Evolutionary conservation across 2,329 filamentous ascomycete species (phyloP).

Genomic region (Colletotrichum sp.): DNA sequence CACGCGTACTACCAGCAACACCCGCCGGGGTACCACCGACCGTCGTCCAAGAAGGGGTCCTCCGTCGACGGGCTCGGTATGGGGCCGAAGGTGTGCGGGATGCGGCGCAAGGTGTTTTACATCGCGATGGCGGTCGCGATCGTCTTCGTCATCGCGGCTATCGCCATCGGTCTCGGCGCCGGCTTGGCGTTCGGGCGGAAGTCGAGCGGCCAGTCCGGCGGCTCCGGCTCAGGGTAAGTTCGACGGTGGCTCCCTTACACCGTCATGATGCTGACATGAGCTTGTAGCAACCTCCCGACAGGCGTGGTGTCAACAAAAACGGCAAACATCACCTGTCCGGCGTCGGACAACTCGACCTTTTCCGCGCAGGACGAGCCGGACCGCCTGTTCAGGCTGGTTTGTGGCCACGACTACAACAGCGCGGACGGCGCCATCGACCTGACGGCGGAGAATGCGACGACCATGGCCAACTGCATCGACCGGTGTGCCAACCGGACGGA

Average conservation of each 20-base stretch:
- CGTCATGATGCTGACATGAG: background rate
- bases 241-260: too few relatives aligned
- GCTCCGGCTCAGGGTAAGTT: background rate
- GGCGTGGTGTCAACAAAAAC: background rate
- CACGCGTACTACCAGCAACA: background rate
- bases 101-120: conserved; percentile 24
- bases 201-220: background rate
- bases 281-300: background rate
- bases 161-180: conserved; percentile 25
- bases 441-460: conserved; percentile 3
- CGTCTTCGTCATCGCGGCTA: conserved; percentile 21
- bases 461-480: conserved; percentile 26
- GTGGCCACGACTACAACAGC: conserved; percentile 24
- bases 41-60: background rate
- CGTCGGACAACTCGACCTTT: conserved; percentile 13
- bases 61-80: background rate
- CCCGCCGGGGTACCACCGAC: conserved; percentile 1
- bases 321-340: conserved; percentile 21
- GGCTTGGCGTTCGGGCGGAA: conserved; percentile 22
- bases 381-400: conserved; percentile 18
- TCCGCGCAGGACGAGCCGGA: background rate
- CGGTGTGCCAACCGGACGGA: conserved; percentile 19
- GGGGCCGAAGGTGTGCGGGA: conserved; percentile 21
- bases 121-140: conserved; percentile 22
- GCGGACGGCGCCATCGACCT: conserved; percentile 19